A percentile compares a stretch with the other conserved stretches of the same genome.
Conservation (phyloP, 208 protist species). For the Wallacemonas rigidus region DNA sequence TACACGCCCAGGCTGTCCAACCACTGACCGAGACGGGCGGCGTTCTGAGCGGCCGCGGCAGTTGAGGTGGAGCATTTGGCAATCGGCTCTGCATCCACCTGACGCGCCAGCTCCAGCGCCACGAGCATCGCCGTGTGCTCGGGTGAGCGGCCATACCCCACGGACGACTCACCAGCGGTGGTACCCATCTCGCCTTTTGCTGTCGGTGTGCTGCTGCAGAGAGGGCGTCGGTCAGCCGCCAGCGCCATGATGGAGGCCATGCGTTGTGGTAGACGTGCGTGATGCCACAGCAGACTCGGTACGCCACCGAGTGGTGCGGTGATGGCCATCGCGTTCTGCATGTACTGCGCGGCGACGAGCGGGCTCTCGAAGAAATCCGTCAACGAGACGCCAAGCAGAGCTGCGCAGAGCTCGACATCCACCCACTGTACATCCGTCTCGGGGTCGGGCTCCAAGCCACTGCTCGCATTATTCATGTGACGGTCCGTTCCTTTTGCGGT, state of each 20-base stretch:
- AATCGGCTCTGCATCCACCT: conserved; percentile 52
- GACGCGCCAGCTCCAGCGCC: conserved; percentile 63
- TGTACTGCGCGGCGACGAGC: conserved; percentile 53
- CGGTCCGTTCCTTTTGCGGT: background rate
- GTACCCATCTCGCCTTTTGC: background rate
- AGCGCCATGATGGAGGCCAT: conserved; percentile 44
- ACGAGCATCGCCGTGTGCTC: conserved; percentile 84
- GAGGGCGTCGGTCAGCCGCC: conserved; percentile 20
- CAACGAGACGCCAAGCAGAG: conserved; percentile 60
- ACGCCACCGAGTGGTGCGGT: conserved; percentile 41
- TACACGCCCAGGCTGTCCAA: conserved; percentile 54
- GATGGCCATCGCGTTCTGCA: conserved; percentile 76
- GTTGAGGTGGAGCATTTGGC: conserved; percentile 34
- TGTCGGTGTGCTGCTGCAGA: background rate
- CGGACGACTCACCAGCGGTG: background rate
- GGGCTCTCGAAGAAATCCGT: conserved; percentile 74
- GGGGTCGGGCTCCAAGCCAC: background rate
- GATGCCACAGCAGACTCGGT: conserved; percentile 75
- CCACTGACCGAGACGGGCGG: conserved; percentile 58
- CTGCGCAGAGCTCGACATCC: conserved; percentile 69
- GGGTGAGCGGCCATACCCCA: conserved; percentile 27
- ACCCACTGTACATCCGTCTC: conserved; percentile 73
- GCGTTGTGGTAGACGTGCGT: conserved; percentile 42
- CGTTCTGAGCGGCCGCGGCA: conserved; percentile 43
- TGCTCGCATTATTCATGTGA: background rate